Evolutionary conservation across 1,284 basidiomycete species (phyloP).

Genomic region (Mycena sp.): DNA sequence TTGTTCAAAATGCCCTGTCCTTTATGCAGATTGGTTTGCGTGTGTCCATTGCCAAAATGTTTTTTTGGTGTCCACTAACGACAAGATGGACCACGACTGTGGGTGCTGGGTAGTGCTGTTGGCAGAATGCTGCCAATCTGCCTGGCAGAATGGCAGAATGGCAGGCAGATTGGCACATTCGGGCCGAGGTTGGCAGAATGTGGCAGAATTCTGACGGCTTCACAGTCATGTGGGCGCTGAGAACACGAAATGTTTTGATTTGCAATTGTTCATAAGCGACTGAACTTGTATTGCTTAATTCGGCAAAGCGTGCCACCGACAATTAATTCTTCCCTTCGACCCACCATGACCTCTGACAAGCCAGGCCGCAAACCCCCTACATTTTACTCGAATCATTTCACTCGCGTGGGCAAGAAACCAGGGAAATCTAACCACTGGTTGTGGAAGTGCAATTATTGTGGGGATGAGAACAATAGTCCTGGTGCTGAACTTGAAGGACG

Average conservation of each 20-base stretch:
- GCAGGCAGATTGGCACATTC: background rate
- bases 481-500: background rate
- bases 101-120: conserved; percentile 49
- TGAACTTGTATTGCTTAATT: background rate
- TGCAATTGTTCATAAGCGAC: background rate
- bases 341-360: background rate
- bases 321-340: background rate
- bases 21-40: conserved; percentile 67
- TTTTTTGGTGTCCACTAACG: conserved; percentile 13
- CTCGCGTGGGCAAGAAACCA: background rate
- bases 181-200: background rate
- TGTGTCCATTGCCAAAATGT: conserved; percentile 44
- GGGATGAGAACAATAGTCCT: background rate
- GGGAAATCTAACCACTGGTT: background rate
- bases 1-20: conserved; percentile 13
- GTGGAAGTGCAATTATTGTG: background rate
- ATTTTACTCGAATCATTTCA: background rate
- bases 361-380: background rate
- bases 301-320: too few relatives aligned
- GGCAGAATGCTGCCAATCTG: background rate
- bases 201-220: background rate
- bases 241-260: too few relatives aligned
- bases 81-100: conserved; percentile 67
- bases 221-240: background rate
- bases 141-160: background rate